Conservation (phyloP, 345 rosid species). For the Abelmoschus esculentus region DNA sequence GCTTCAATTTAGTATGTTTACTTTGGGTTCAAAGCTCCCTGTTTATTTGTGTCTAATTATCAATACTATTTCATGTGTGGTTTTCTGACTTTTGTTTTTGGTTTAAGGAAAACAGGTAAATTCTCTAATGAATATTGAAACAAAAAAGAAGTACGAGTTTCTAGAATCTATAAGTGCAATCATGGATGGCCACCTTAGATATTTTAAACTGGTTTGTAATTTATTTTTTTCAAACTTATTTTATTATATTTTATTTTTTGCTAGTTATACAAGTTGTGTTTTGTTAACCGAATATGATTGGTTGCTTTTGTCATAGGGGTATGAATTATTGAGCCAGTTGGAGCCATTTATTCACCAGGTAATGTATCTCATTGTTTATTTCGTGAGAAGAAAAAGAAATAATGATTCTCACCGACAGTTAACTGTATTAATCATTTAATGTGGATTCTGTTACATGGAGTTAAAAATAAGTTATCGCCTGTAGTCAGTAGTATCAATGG, state of each 20-base stretch:
- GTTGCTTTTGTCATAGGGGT: constrained; percentile 43
- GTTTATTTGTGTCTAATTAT: constrained; percentile 3
- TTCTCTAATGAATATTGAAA: constrained; percentile 70
- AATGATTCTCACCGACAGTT: background rate
- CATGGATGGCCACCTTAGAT: constrained; percentile 84
- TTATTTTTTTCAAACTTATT: background rate
- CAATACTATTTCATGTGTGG: constrained; percentile 13
- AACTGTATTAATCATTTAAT: background rate
- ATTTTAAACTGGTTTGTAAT: constrained; percentile 70
- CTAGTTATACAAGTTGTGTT: background rate
- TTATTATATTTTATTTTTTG: background rate
- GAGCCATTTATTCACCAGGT: constrained; percentile 91
- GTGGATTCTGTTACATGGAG: background rate
- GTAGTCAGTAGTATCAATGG: background rate
- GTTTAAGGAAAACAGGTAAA: constrained; percentile 78
- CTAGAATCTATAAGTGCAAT: constrained; percentile 85
- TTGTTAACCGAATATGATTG: constrained; percentile 18
- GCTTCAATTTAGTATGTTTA: constrained; percentile 75
- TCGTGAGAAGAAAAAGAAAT: background rate
- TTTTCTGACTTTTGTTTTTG: constrained; percentile 25
- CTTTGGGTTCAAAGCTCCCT: constrained; percentile 8
- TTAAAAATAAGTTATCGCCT: background rate
- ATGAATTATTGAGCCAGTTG: constrained; percentile 60
- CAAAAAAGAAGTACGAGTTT: constrained; percentile 84
- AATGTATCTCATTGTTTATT: constrained; percentile 3